Percentiles rank a stretch among this genome's conserved stretches.
phyloP scores from a whole-genome alignment of 768 basidiomycete genomes.

The Tricholomella constricta region DNA sequence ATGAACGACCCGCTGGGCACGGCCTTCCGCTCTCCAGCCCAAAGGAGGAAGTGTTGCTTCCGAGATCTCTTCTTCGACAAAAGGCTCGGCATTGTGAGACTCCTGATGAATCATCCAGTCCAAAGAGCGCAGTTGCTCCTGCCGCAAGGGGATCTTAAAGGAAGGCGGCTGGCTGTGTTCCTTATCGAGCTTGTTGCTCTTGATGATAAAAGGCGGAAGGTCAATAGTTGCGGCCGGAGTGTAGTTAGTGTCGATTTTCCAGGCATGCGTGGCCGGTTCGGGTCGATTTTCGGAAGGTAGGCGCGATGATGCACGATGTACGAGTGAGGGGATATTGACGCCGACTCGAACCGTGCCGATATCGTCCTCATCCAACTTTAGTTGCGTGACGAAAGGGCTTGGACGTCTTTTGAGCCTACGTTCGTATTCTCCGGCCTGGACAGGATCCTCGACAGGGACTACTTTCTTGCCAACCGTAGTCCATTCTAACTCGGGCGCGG shows the following conservation, averaged over 20 bases:
- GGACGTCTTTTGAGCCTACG: slow-evolving; percentile 86
- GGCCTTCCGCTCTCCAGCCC: slow-evolving; percentile 94
- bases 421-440: slow-evolving; percentile 89
- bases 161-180: slow-evolving; percentile 76
- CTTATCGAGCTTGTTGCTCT: slow-evolving; percentile 74
- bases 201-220: slow-evolving; percentile 66
- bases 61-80: slow-evolving; percentile 92
- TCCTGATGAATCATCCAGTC: slow-evolving; percentile 93
- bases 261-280: slow-evolving; percentile 58
- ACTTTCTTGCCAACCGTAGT: slow-evolving; percentile 59
- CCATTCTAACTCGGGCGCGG: slow-evolving; percentile 78
- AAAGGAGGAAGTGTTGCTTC: slow-evolving; percentile 85
- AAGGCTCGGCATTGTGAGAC: slow-evolving; percentile 59
- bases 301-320: slow-evolving; percentile 83
- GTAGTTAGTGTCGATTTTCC: slow-evolving; percentile 83
- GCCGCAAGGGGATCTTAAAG: slow-evolving; percentile 74
- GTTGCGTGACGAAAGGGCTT: slow-evolving; percentile 82
- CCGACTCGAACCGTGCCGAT: slow-evolving; percentile 79
- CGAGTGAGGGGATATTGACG: slow-evolving; percentile 82
- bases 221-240: slow-evolving; percentile 59
- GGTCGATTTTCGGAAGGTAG: slow-evolving; percentile 62
- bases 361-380: slow-evolving; percentile 63
- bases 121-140: slow-evolving; percentile 87
- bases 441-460: slow-evolving; percentile 77
- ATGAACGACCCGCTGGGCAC: slow-evolving; percentile 73